Evolutionary conservation across 2,329 filamentous ascomycete species (phyloP), one percentile per base, ranked within the genome.

Genomic region (Neonectria neomacrospora): DNA sequence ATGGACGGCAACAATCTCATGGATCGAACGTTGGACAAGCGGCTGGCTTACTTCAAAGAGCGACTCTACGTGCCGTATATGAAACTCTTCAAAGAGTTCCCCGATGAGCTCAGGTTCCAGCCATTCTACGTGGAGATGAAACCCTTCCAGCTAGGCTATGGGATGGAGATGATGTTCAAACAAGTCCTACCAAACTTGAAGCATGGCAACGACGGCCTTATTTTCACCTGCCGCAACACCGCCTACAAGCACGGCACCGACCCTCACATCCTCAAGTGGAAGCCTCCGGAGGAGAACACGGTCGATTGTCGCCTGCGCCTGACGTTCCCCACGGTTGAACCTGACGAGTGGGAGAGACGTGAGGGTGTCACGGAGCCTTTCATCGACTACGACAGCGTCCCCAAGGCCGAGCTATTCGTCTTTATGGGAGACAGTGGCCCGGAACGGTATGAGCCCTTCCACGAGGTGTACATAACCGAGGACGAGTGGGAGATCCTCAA

Each of bases 231-330:
- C 80, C 89, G 92, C 67, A 91, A 89, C 71, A 93, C 92, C 18
- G 86, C 90, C 10, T 99, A 99, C 81, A 90, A 90, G 71, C 90
- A 91, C 69, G 96, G 96, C 69, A 99, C 96, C 12, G 96, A 99
- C 78, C 88, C 88, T 53, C 91, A 97, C 77, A 99, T 97, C 67
- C 83, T 99, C 41, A 99, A 99, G 79, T 99, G 96, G 96, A 99
- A 99, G 80, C 94, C 95, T 0, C 93, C 93, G 4, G 85, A 92
- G 68, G 96, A 99, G 78, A 99, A 99, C 81, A 97, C 94, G 0
- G 89, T 99, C 70, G 96, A 99, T 77, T 97, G 97, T 77, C 87
- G 91, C 44, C 85, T 98, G 71, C 87, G 87, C 54, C 85, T 99
- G 45, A 83, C 86, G 12, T 98, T 97, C 73, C 91, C 91, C 0